These are phyloP conservation scores for Cyathus striatus DNA, from an alignment of 768 basidiomycete species.

Conservation along the genomic window DNA sequence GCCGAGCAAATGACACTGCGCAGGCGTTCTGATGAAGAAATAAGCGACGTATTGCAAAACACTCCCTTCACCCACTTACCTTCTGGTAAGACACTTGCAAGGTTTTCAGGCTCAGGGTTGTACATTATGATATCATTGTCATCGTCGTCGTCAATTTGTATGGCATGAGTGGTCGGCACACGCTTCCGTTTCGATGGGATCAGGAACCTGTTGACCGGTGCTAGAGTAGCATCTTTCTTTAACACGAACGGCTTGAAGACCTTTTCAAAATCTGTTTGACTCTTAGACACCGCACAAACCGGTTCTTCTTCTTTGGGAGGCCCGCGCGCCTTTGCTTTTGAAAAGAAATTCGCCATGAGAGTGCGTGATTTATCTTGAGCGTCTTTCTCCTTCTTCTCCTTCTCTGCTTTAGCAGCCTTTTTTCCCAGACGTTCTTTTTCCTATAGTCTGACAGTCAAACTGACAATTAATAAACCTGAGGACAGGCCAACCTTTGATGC, in stretches of 20 bases:
- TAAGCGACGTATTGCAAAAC: too few species aligned
- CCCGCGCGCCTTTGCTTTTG: constrained; percentile 43
- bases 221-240: constrained; percentile 70
- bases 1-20: constrained; percentile 28
- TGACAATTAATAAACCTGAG: background rate
- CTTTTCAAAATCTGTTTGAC: constrained; percentile 62
- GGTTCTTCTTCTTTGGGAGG: constrained; percentile 15
- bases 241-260: constrained; percentile 76
- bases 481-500: constrained; percentile 53
- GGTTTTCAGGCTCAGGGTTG: constrained; percentile 12
- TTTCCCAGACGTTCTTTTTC: constrained; percentile 66
- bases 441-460: constrained; percentile 25
- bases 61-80: too few species aligned
- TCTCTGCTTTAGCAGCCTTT: constrained; percentile 64
- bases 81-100: constrained; percentile 30
- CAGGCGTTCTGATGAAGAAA: constrained; percentile 32
- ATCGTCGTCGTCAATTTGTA: constrained; percentile 45
- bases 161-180: constrained; percentile 40
- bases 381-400: constrained; percentile 67
- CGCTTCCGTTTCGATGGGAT: constrained; percentile 21
- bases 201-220: constrained; percentile 69
- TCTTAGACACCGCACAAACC: constrained; percentile 23
- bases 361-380: constrained; percentile 69
- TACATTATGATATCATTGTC: constrained; percentile 15
- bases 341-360: constrained; percentile 76